Base-by-base conservation (phyloP, 164 flowering plant genomes). In the Stephania yunnanensis region DNA sequence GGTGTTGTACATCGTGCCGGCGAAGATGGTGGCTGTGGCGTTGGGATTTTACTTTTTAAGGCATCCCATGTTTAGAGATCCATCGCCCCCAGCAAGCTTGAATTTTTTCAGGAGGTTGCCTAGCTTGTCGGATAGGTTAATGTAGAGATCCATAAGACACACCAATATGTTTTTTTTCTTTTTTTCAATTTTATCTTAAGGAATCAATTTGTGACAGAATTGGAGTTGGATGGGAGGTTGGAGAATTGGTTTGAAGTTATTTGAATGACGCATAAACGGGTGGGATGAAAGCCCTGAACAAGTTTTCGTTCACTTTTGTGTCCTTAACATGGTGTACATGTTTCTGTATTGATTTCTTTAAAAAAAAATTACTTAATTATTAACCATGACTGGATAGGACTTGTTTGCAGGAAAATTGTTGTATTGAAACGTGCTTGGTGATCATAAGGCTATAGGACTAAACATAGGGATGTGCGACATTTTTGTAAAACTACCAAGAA, bases 11-110 rank as follows among this genome's bases (percentile, higher is more conserved):
- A 78, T 74, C 53, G 97, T 91, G 72, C 98, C 99, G 9, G 85
- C 97, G 1, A 96, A 96, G 80, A 92, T 96, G 99, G 98, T 91
- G 79, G 95, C 97, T 0, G 97, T 96, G 83, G 98, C 99, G 0
- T 78, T 92, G 1, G 99, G 99, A 19, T 96, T 96, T 77, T 96
- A 94, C 76, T 89, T 87, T 75, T 77, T 96, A 5, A 82, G 99
- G 72, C 99, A 96, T 78, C 99, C 99, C 0, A 94, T 96, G 98
- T 96, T 96, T 69, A 78, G 99, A 80, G 90, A 93, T 70, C 94
- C 97, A 1, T 90, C 88, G 97, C 99, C 99, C 0, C 89, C 98
- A 61, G 87, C 94, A 2, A 87, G 91, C 78, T 73, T 96, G 80
- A 96, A 92, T 82, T 94, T 96, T 79, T 96, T 92, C 84, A 81